Percentiles rank a stretch among this genome's conserved stretches.
These are phyloP conservation scores for Kluyveromyces wickerhamii DNA, from an alignment of 805 yeast genomes.

Conservation along the genomic window DNA sequence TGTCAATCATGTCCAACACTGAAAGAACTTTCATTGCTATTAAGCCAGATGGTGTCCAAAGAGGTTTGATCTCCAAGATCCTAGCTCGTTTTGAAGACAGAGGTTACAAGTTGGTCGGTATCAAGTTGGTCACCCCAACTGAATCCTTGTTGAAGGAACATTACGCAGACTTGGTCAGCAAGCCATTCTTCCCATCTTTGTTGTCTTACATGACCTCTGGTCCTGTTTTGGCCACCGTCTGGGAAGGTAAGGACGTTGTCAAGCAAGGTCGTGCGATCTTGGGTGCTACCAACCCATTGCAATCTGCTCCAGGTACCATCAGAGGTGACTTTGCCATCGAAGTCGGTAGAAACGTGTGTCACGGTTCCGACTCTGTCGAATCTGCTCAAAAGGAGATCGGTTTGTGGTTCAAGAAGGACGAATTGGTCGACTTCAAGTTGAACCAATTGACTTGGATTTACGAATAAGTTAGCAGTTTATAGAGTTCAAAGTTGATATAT, in stretches of 20 bases:
- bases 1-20: constrained; percentile 24
- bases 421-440: constrained; percentile 85
- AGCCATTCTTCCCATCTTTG: constrained; percentile 98
- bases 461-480: constrained; percentile 60
- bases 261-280: constrained; percentile 95
- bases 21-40: constrained; percentile 91
- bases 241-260: constrained; percentile 99
- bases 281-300: constrained; percentile 98
- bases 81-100: constrained; percentile 90
- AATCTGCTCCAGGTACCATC: constrained; percentile 98
- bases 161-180: constrained; percentile 89
- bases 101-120: constrained; percentile 95
- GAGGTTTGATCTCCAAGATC: constrained; percentile 90
- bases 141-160: constrained; percentile 85
- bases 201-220: constrained; percentile 96
- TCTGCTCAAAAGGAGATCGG: constrained; percentile 91
- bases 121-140: constrained; percentile 83
- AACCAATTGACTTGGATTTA: constrained; percentile 84
- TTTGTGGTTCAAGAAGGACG: constrained; percentile 98
- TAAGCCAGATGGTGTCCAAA: constrained; percentile 99
- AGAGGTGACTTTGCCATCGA: constrained; percentile 98
- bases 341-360: constrained; percentile 98
- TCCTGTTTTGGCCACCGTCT: constrained; percentile 97
- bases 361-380: constrained; percentile 99
- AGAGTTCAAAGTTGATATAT: no score